Evolutionary conservation across 306 rosid species (phyloP).

Genomic region (Inga leiocalycina): DNA sequence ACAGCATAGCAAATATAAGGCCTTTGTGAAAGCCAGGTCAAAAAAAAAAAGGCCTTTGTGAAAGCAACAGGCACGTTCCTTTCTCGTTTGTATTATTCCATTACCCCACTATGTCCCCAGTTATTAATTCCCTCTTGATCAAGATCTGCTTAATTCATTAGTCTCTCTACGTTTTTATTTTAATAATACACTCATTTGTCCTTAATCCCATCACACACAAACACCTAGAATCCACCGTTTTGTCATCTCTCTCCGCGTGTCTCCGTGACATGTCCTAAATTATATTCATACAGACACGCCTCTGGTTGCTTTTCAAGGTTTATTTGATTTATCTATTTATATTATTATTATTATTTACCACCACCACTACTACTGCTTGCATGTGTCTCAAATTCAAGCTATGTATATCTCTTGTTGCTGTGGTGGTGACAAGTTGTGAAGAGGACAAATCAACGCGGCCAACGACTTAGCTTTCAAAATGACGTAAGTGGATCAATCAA

Average conservation of each 20-base stretch:
- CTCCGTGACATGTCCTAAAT: neutral
- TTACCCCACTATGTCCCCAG: neutral
- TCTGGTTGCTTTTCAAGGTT: conserved; percentile 28
- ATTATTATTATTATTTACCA: neutral
- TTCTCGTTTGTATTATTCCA: neutral
- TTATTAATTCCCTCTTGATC: neutral
- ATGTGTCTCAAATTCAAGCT: neutral
- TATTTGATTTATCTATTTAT: neutral
- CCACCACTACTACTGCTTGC: too few relatives aligned
- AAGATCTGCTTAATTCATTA: neutral
- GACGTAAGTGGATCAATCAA: conserved; percentile 34
- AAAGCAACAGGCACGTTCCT: conserved; percentile 41
- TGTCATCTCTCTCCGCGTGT: conserved; percentile 26
- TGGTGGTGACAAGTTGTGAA: conserved; percentile 7
- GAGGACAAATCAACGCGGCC: conserved; percentile 30
- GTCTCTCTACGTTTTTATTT: neutral
- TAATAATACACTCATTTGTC: neutral
- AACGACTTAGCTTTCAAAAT: conserved; percentile 16
- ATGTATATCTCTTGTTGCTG: neutral
- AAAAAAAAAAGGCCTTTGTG: too few relatives aligned
- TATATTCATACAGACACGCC: neutral
- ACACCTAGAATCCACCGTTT: conserved; percentile 16
- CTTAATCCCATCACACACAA: neutral
- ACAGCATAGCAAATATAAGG: too few relatives aligned
- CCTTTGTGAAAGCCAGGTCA: too few relatives aligned